Conservation (phyloP, 805 yeast genomes). For the Candida andamanensis region DNA sequence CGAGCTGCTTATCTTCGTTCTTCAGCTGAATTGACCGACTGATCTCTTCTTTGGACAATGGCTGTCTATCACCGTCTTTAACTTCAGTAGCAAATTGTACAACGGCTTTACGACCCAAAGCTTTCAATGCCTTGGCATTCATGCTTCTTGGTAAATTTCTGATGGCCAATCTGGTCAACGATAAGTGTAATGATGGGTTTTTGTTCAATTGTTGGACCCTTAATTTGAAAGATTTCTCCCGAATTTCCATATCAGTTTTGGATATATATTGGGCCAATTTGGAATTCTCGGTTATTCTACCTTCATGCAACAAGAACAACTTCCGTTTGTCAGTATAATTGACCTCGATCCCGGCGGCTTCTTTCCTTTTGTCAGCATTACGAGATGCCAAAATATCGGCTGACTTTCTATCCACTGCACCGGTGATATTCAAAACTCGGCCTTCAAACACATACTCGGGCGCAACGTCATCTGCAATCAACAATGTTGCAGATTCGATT, state of each 20-base stretch:
- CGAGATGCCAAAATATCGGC: slow-evolving; percentile 72
- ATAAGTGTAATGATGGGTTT: slow-evolving; percentile 86
- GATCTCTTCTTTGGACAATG: slow-evolving; percentile 84
- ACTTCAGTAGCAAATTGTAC: slow-evolving; percentile 93
- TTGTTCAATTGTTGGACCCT: slow-evolving; percentile 87
- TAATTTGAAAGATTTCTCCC: slow-evolving; percentile 81
- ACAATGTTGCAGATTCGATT: slow-evolving; percentile 52
- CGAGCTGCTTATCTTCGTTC: slow-evolving; percentile 30
- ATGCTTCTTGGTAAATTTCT: slow-evolving; percentile 91
- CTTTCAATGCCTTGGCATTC: slow-evolving; percentile 84
- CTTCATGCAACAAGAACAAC: slow-evolving; percentile 84
- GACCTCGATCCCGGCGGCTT: slow-evolving; percentile 73
- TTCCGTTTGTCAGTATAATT: slow-evolving; percentile 80
- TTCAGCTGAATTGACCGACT: slow-evolving; percentile 72
- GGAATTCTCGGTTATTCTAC: slow-evolving; percentile 78
- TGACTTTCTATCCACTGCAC: slow-evolving; percentile 82
- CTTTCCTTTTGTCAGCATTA: slow-evolving; percentile 68
- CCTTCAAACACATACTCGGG: slow-evolving; percentile 90
- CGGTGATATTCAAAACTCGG: slow-evolving; percentile 74
- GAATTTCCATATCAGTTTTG: slow-evolving; percentile 71
- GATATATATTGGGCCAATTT: slow-evolving; percentile 68
- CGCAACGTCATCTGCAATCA: slow-evolving; percentile 89
- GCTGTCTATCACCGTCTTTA: slow-evolving; percentile 66
- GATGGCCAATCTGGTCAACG: slow-evolving; percentile 92
- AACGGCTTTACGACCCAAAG: slow-evolving; percentile 89